These are phyloP conservation scores for Albizia julibrissin DNA, from an alignment of 306 rosid genomes.

Conservation along the genomic window DNA sequence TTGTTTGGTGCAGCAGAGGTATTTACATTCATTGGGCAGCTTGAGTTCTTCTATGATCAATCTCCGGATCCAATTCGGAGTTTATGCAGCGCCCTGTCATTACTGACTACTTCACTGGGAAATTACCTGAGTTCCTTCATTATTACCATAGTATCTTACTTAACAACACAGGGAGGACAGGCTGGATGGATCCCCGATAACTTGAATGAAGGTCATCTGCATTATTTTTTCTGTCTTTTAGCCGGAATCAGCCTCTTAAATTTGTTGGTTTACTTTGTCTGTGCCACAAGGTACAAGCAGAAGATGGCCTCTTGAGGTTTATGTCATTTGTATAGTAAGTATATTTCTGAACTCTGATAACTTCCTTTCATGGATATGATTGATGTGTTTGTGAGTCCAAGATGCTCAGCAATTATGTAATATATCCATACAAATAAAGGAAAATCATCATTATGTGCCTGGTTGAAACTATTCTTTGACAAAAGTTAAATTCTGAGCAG, in stretches of 20 bases:
- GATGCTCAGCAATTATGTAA: slow-evolving; percentile 16
- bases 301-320: slow-evolving; percentile 64
- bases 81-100: slow-evolving; percentile 88
- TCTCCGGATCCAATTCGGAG: slow-evolving; percentile 97
- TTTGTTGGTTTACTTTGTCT: slow-evolving; percentile 60
- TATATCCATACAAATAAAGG: slow-evolving; percentile 6
- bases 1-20: slow-evolving; percentile 88
- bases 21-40: slow-evolving; percentile 83
- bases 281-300: slow-evolving; percentile 67
- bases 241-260: slow-evolving; percentile 82
- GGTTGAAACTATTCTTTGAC: slow-evolving; percentile 4
- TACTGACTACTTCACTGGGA: slow-evolving; percentile 75
- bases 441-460: not conserved
- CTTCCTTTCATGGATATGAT: not conserved
- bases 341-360: slow-evolving; percentile 11
- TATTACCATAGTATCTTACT: slow-evolving; percentile 76
- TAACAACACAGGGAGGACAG: slow-evolving; percentile 62
- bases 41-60: slow-evolving; percentile 94
- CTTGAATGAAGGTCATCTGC: slow-evolving; percentile 78
- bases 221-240: slow-evolving; percentile 84
- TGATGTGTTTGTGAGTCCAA: slow-evolving; percentile 23
- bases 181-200: slow-evolving; percentile 90
- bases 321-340: not conserved
- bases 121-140: slow-evolving; percentile 85
- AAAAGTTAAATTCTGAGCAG: not conserved